A percentile compares a stretch with the other conserved stretches of the same genome.
These are phyloP conservation scores for Plasmodium gallinaceum DNA, from an alignment of 169 alveolate genomes.

Conservation along the genomic window DNA sequence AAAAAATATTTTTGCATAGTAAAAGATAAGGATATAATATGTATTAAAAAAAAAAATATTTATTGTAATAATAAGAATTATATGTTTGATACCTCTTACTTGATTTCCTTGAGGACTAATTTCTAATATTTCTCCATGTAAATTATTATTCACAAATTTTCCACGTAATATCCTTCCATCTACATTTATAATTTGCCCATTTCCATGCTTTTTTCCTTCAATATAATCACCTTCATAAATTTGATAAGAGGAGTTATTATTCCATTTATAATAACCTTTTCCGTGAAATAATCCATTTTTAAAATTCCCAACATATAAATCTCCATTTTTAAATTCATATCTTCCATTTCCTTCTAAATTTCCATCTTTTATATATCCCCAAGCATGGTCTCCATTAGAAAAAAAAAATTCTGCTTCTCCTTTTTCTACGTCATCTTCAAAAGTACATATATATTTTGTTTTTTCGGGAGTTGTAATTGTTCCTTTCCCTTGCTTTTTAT, in stretches of 20 bases:
- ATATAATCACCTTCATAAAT: slow-evolving; percentile 76
- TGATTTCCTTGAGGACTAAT: slow-evolving; percentile 72
- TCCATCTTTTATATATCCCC: slow-evolving; percentile 71
- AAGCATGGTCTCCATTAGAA: slow-evolving; percentile 72
- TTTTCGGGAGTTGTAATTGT: slow-evolving; percentile 37
- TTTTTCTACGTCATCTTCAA: slow-evolving; percentile 41
- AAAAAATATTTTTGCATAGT: neutral
- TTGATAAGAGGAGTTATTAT: slow-evolving; percentile 29
- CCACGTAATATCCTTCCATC: slow-evolving; percentile 84
- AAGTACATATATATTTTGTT: slow-evolving; percentile 45
- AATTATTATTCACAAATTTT: slow-evolving; percentile 76
- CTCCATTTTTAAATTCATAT: slow-evolving; percentile 80
- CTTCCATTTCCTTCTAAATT: slow-evolving; percentile 75
- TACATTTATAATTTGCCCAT: slow-evolving; percentile 80
- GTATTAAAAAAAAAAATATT: neutral
- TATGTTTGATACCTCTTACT: slow-evolving; percentile 22
- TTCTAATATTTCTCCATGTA: slow-evolving; percentile 58
- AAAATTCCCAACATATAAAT: slow-evolving; percentile 81
- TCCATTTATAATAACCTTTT: slow-evolving; percentile 74
- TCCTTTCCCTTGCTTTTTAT: slow-evolving; percentile 51
- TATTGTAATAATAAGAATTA: neutral
- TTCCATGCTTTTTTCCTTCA: slow-evolving; percentile 84
- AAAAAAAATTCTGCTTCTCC: slow-evolving; percentile 70
- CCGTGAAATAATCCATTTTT: slow-evolving; percentile 79
- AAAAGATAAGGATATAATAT: neutral